Conservation (phyloP, 2,329 filamentous ascomycete species). For the Colletotrichum endophyticum region DNA sequence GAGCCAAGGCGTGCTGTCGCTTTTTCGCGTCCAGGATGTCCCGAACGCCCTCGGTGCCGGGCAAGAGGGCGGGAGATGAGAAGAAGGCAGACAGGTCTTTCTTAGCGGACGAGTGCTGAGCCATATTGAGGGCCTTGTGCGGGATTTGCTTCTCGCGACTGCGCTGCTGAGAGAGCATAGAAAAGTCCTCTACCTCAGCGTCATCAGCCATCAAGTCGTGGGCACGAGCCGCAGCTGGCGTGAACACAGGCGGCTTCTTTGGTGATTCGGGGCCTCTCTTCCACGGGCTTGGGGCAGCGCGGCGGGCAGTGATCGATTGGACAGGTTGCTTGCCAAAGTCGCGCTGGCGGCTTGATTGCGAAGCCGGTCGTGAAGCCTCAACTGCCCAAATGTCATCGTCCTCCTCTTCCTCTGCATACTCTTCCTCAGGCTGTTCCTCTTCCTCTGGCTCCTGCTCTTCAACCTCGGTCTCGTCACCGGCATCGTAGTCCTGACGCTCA, state of each 20-base stretch:
- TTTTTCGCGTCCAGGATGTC: conserved; percentile 11
- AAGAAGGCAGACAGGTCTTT: conserved; percentile 59
- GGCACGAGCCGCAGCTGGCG: neutral
- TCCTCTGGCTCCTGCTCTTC: conserved; percentile 13
- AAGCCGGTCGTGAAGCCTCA: conserved; percentile 52
- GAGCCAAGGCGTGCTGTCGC: neutral
- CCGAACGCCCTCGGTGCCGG: conserved; percentile 27
- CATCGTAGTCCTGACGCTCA: neutral
- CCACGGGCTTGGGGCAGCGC: conserved; percentile 44
- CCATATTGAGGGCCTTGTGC: neutral
- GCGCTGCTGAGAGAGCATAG: conserved; percentile 42
- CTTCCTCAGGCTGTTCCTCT: conserved; percentile 12
- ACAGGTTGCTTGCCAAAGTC: conserved; percentile 32
- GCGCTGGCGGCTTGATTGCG: conserved; percentile 25
- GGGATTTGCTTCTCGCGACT: conserved; percentile 10
- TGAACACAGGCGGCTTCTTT: conserved; percentile 25
- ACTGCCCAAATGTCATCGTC: conserved; percentile 61
- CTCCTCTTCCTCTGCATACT: conserved; percentile 39
- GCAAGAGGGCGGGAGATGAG: conserved; percentile 56
- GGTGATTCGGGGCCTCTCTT: conserved; percentile 26
- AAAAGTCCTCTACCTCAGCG: conserved; percentile 45
- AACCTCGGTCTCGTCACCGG: conserved; percentile 5
- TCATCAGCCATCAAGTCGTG: neutral
- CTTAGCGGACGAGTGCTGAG: neutral
- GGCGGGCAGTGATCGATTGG: conserved; percentile 17